phyloP scores from a whole-genome alignment of 2,329 filamentous ascomycete species.

The Aspergillus phoenicis region DNA sequence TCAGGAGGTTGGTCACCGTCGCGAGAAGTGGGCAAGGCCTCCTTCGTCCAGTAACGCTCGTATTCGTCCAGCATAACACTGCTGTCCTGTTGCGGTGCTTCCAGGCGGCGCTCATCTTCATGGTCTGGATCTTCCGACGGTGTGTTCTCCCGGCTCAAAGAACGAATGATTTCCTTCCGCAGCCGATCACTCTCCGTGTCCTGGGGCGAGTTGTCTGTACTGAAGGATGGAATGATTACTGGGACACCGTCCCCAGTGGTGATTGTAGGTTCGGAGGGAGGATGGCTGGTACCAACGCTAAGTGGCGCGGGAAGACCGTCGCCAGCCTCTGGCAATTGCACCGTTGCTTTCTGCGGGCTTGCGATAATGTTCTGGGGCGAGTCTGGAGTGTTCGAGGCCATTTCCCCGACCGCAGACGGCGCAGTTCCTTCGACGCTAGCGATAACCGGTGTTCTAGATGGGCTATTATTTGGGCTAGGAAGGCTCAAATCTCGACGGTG shows the following conservation, averaged over 20 bases:
- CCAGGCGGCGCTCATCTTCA: conserved; percentile 19
- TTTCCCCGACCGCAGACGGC: conserved; percentile 48
- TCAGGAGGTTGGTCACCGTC: conserved; percentile 18
- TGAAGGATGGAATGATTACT: conserved; percentile 36
- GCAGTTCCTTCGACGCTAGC: conserved; percentile 45
- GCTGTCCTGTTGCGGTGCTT: conserved; percentile 29
- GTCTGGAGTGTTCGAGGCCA: conserved; percentile 44
- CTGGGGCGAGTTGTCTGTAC: conserved; percentile 39
- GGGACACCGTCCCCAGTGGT: conserved; percentile 30
- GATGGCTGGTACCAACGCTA: conserved; percentile 28
- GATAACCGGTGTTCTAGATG: conserved; percentile 61
- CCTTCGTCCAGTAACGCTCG: conserved; percentile 42
- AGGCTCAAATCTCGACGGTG: conserved; percentile 62
- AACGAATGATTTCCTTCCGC: conserved; percentile 52
- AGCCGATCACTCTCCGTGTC: conserved; percentile 49
- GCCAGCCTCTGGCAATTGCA: conserved; percentile 13
- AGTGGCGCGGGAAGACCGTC: conserved; percentile 38
- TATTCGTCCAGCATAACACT: conserved; percentile 41
- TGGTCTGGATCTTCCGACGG: conserved; percentile 33
- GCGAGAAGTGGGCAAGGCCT: conserved; percentile 21
- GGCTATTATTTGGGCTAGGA: conserved; percentile 62
- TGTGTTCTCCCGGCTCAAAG: conserved; percentile 44
- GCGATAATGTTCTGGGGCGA: conserved; percentile 17
- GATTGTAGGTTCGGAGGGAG: conserved; percentile 19
- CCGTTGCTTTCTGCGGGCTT: conserved; percentile 11